Percentiles rank a stretch among this genome's conserved stretches.
Conservation (phyloP, 768 basidiomycete species). For the Lentinula sp. region DNA sequence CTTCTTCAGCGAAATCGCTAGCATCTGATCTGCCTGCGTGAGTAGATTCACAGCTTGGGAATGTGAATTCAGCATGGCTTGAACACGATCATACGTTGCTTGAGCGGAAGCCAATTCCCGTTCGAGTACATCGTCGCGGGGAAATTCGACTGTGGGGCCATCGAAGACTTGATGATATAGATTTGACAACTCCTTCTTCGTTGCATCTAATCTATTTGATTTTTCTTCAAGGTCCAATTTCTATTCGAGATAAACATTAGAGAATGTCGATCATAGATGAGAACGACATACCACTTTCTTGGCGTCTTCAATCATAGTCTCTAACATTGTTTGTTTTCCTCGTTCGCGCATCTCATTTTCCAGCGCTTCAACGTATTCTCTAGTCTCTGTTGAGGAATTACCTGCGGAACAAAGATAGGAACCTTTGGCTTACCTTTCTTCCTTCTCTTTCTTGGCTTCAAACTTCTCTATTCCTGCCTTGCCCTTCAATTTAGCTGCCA, state of each 20-base stretch:
- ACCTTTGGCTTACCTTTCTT: constrained; percentile 29
- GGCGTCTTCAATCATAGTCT: constrained; percentile 28
- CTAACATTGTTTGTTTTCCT: constrained; percentile 23
- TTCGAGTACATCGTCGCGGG: constrained; percentile 39
- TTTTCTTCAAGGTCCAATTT: constrained; percentile 27
- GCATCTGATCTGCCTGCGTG: constrained; percentile 25
- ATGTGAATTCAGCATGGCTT: constrained; percentile 29
- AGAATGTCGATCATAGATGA: not conserved
- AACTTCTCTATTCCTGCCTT: constrained; percentile 29
- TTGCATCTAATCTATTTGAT: constrained; percentile 17
- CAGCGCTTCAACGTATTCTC: constrained; percentile 41
- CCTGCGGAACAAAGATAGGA: not conserved
- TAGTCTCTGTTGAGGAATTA: constrained; percentile 10
- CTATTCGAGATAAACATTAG: constrained; percentile 14
- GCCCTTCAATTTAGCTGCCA: constrained; percentile 34
- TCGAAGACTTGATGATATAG: constrained; percentile 37
- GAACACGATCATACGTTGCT: constrained; percentile 26
- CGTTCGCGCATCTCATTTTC: constrained; percentile 33
- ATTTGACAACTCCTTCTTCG: constrained; percentile 29
- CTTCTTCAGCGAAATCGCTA: constrained; percentile 24
- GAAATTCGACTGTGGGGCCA: constrained; percentile 37
- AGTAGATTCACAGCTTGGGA: constrained; percentile 33
- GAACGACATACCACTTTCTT: constrained; percentile 24
- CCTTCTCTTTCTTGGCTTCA: constrained; percentile 35
- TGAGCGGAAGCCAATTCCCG: constrained; percentile 26